Conservation (phyloP, 805 yeast genomes). For the Metschnikowia matae region DNA sequence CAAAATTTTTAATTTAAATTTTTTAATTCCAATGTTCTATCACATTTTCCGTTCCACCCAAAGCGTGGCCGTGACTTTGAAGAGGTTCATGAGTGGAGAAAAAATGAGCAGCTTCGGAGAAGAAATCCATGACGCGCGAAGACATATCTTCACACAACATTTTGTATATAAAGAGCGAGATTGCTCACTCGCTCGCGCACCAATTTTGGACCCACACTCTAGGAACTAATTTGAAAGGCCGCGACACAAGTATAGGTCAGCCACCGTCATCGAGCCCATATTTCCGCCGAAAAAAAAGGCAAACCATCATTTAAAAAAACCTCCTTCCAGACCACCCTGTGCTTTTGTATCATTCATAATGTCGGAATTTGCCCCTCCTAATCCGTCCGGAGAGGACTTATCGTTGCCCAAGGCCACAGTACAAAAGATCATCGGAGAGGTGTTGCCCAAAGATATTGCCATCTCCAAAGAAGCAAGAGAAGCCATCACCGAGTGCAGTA, state of each 20-base stretch:
- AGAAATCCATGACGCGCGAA: slow-evolving; percentile 1
- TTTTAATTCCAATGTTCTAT: too few species aligned
- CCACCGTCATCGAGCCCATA: neutral
- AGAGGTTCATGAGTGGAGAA: neutral
- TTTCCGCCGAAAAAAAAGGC: neutral
- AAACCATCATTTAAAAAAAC: neutral
- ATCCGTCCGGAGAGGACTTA: slow-evolving; percentile 34
- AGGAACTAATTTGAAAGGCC: slow-evolving; percentile 1
- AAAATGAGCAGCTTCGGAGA: neutral
- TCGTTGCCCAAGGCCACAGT: slow-evolving; percentile 75
- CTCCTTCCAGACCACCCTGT: neutral
- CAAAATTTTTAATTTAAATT: too few species aligned
- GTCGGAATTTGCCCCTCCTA: slow-evolving; percentile 38
- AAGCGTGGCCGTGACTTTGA: neutral
- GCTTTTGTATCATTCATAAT: slow-evolving; percentile 13
- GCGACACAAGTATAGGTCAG: neutral
- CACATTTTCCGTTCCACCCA: too few species aligned
- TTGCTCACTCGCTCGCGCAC: slow-evolving; percentile 4
- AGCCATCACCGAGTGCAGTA: slow-evolving; percentile 92
- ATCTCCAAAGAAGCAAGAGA: slow-evolving; percentile 93
- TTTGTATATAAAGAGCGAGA: slow-evolving; percentile 4
- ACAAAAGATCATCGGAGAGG: slow-evolving; percentile 88
- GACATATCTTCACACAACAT: neutral
- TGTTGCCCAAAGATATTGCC: slow-evolving; percentile 80
- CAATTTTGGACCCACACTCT: neutral